Evolutionary conservation across 345 rosid genomes (phyloP), one percentile per base, ranked within the genome.

Genomic region (Dipteronia sinensis): DNA sequence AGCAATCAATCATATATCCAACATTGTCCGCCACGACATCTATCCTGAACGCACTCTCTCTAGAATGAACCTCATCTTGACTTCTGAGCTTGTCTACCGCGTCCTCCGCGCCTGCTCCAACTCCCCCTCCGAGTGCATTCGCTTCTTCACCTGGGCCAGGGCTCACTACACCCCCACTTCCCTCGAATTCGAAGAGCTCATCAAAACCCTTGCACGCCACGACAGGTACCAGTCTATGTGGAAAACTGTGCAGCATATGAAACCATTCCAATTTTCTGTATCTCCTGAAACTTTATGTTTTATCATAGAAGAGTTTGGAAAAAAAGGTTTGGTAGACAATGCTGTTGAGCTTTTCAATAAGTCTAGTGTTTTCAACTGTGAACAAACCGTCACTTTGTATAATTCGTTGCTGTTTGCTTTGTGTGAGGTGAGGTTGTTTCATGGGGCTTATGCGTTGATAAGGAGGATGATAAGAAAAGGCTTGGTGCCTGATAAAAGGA

Each of bases 101-200:
- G 92, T 96, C 62, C 97, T 94, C 65, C 99, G 93, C 53, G 89
- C 95, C 67, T 83, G 91, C 80, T 87, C 94, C 27, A 81, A 86
- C 65, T 89, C 88, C 46, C 90, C 94, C 51, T 80, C 87, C 23
- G 89, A 91, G 44, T 91, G 95, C n/a, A 76, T 94, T 82, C 89
- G 95, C 34, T 95, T 94, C 94, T 92, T 95, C 89, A 86, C 90
- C 22, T 94, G 99, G 97, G 97, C 93, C 1, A 88, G 76, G 29
- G 84, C 88, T 38, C 78, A 25, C 64, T 92, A 95, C 84, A 62
- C 77, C 13, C 97, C 98, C 19, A 91, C 97, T 27, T 88, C 96
- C 2, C 69, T 87, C 12, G 93, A 95, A 31, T 89, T 83, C 65
- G 95, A 93, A 77, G 89, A 93, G 83, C 90, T 93, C 65, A 83